These are phyloP conservation scores for Neoboletus magnificus DNA, from an alignment of 768 basidiomycete species.

Conservation along the genomic window DNA sequence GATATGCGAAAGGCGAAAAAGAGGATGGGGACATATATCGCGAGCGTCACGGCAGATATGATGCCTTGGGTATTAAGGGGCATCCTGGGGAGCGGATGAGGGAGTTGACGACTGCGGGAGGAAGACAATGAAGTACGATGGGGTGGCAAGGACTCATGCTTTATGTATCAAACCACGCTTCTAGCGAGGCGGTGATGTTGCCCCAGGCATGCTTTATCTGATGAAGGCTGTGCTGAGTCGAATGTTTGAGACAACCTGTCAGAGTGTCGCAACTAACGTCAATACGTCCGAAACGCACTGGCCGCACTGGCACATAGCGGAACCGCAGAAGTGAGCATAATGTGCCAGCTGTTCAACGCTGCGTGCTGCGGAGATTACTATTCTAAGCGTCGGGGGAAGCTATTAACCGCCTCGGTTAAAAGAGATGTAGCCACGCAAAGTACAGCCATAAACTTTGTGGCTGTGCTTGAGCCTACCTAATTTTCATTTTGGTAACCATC, in stretches of 20 bases:
- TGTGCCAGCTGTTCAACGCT: background rate
- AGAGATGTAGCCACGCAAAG: background rate
- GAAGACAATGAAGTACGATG: background rate
- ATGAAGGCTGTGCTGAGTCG: slow-evolving; percentile 13
- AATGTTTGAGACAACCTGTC: background rate
- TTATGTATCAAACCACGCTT: slow-evolving; percentile 20
- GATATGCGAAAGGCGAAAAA: slow-evolving; percentile 43
- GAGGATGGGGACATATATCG: slow-evolving; percentile 56
- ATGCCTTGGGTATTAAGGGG: slow-evolving; percentile 41
- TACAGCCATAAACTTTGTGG: background rate
- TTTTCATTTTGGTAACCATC: too few relatives aligned
- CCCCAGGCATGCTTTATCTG: background rate
- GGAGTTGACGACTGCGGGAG: background rate
- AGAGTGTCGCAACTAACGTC: background rate
- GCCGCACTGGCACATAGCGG: background rate
- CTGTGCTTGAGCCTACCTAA: background rate
- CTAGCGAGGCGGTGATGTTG: slow-evolving; percentile 18
- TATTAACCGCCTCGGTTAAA: background rate
- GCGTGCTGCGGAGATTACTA: background rate
- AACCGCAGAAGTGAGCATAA: background rate
- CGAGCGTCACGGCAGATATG: slow-evolving; percentile 58
- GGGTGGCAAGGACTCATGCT: slow-evolving; percentile 1
- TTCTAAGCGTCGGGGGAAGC: background rate
- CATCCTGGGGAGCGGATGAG: slow-evolving; percentile 22
- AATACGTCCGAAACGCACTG: background rate